Evolutionary conservation across 2,329 filamentous ascomycete species (phyloP).

Genomic region (Trichoderma polysporum): DNA sequence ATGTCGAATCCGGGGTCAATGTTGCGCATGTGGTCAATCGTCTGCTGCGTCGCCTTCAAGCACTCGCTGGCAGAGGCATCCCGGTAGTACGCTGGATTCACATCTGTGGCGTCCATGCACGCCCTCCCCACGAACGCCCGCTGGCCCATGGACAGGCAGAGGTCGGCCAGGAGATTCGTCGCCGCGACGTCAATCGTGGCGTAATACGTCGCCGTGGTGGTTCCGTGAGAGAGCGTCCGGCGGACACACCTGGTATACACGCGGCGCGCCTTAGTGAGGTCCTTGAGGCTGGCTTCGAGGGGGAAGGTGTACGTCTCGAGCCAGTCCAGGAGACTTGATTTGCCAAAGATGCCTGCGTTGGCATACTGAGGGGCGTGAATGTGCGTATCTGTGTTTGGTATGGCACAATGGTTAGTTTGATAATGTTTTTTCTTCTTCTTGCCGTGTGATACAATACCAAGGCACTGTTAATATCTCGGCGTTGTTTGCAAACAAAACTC

Average conservation of each 20-base stretch:
- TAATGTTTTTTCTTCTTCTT: too few relatives aligned
- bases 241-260: constrained; percentile 78
- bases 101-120: constrained; percentile 77
- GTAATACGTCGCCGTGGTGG: constrained; percentile 92
- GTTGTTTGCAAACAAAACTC: constrained; percentile 34
- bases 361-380: constrained; percentile 95
- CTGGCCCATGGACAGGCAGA: constrained; percentile 79
- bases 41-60: constrained; percentile 54
- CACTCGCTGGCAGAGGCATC: constrained; percentile 65
- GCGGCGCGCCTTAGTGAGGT: constrained; percentile 59
- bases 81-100: constrained; percentile 75
- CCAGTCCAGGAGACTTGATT: constrained; percentile 90
- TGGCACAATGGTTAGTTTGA: too few relatives aligned
- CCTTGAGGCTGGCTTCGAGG: constrained; percentile 73
- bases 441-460: neutral
- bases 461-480: too few relatives aligned
- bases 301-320: constrained; percentile 93
- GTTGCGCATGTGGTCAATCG: constrained; percentile 62
- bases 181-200: constrained; percentile 83
- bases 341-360: constrained; percentile 91
- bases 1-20: constrained; percentile 67
- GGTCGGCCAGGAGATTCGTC: constrained; percentile 86
- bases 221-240: constrained; percentile 83
- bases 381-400: constrained; percentile 71
- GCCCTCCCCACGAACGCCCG: constrained; percentile 87